Conservation (phyloP, 768 basidiomycete genomes). For the Hypholoma sublateritium region DNA sequence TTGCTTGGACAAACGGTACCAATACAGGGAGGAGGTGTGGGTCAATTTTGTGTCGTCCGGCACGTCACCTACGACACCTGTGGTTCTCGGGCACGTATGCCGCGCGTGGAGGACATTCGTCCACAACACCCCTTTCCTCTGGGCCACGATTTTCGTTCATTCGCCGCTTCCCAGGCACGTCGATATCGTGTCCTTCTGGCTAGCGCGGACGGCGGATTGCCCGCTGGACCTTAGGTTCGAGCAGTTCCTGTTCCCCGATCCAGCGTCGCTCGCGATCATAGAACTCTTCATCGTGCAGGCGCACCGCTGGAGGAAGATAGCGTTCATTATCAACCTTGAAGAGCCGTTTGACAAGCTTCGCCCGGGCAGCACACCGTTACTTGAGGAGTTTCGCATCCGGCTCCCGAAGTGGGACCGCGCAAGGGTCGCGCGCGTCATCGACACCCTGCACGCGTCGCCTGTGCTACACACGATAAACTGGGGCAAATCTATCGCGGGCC, state of each 20-base stretch:
- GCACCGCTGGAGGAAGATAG: slow-evolving; percentile 10
- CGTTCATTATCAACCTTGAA: slow-evolving; percentile 7
- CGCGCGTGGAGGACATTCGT: slow-evolving; percentile 6
- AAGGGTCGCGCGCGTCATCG: neutral
- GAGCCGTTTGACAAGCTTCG: neutral
- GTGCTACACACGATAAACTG: slow-evolving; percentile 8
- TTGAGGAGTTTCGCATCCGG: slow-evolving; percentile 13
- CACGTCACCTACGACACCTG: slow-evolving; percentile 13
- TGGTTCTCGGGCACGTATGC: slow-evolving; percentile 8
- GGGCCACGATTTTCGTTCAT: slow-evolving; percentile 12
- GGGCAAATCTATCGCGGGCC: slow-evolving; percentile 8
- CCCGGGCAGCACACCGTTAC: neutral
- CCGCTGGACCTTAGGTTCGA: slow-evolving; percentile 12
- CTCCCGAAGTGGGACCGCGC: slow-evolving; percentile 3
- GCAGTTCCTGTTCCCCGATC: slow-evolving; percentile 13
- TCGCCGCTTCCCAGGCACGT: slow-evolving; percentile 7
- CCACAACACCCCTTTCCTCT: slow-evolving; percentile 7
- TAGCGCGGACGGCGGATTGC: slow-evolving; percentile 2
- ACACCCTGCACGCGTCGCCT: slow-evolving; percentile 10
- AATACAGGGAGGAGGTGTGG: neutral
- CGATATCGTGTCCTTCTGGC: slow-evolving; percentile 4
- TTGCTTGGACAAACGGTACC: slow-evolving; percentile 4
- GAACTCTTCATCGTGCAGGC: slow-evolving; percentile 6
- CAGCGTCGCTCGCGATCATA: slow-evolving; percentile 6
- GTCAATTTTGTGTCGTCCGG: slow-evolving; percentile 11